Percentiles rank a stretch among this genome's conserved stretches.
Evolutionary conservation across 176 grass and related monocot genomes (phyloP).

Genomic region (Aegilops sharonensis): DNA sequence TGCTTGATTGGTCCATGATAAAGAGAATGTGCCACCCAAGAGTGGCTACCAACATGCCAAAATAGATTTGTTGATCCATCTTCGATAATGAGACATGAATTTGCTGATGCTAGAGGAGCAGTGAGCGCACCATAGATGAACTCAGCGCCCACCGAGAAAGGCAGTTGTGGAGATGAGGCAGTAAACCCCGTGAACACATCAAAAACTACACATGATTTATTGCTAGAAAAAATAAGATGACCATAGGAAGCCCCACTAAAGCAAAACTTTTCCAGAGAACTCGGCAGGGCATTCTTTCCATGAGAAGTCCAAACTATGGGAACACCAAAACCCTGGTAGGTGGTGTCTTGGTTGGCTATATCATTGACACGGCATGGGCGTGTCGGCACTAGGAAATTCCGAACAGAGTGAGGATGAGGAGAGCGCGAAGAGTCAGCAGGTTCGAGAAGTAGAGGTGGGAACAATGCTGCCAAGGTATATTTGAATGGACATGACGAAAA

Average conservation of each 20-base stretch:
- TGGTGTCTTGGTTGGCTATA: neutral
- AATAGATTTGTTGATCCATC: neutral
- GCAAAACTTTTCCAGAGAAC: neutral
- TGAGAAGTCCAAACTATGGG: neutral
- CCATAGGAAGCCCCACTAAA: slow-evolving; percentile 42
- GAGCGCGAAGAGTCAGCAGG: neutral
- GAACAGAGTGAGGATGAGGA: neutral
- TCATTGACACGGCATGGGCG: slow-evolving; percentile 14
- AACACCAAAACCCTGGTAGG: neutral
- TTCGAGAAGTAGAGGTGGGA: slow-evolving; percentile 37
- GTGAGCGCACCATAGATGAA: neutral
- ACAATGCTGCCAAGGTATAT: neutral
- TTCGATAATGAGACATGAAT: neutral
- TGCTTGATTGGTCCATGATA: neutral
- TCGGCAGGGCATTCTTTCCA: neutral
- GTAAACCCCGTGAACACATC: neutral
- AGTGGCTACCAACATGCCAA: neutral
- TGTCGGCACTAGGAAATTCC: neutral
- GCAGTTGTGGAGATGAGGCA: neutral
- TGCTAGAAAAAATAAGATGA: slow-evolving; percentile 30
- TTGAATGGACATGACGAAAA: slow-evolving; percentile 12
- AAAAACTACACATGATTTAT: neutral
- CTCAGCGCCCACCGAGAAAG: neutral
- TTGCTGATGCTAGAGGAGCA: neutral
- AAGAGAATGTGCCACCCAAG: neutral